phyloP scores from a whole-genome alignment of 1,139 yeast species.

The Geotrichum candidum region DNA sequence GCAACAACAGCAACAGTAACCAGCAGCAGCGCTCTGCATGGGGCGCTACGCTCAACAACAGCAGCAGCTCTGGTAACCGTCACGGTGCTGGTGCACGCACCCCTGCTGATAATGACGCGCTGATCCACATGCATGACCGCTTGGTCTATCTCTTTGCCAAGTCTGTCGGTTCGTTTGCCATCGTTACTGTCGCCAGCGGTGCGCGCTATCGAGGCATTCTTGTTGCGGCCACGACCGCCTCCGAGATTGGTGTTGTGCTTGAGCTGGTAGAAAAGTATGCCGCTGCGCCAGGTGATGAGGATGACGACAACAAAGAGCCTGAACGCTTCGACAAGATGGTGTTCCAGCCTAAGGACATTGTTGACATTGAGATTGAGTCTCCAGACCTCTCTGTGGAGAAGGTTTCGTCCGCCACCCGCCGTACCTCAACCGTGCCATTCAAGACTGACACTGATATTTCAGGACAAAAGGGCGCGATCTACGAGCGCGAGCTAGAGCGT shows the following conservation, averaged over 20 bases:
- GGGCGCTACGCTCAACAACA: background rate
- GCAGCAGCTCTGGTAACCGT: constrained; percentile 3
- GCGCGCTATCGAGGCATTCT: constrained; percentile 56
- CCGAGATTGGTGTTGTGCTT: constrained; percentile 48
- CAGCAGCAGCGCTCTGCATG: constrained; percentile 7
- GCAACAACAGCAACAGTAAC: constrained; percentile 5
- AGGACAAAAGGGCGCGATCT: constrained; percentile 35
- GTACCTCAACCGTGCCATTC: constrained; percentile 38
- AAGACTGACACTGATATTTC: constrained; percentile 85
- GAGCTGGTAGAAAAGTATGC: constrained; percentile 45
- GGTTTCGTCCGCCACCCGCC: constrained; percentile 12
- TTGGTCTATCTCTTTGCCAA: constrained; percentile 46
- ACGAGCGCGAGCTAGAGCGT: constrained; percentile 68
- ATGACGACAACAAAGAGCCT: constrained; percentile 33
- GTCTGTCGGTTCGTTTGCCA: constrained; percentile 51
- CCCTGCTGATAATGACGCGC: constrained; percentile 14
- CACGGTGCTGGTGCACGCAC: constrained; percentile 5
- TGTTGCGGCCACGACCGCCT: constrained; percentile 40
- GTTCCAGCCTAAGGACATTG: constrained; percentile 55
- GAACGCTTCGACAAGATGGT: constrained; percentile 45
- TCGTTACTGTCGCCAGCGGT: constrained; percentile 60
- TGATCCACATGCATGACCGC: constrained; percentile 43
- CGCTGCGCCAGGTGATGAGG: constrained; percentile 36
- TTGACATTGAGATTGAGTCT: constrained; percentile 50
- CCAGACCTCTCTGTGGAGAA: constrained; percentile 38